A percentile compares a stretch with the other conserved stretches of the same genome.
These are phyloP conservation scores for Irineochytrium annulatum DNA, from an alignment of 192 early-diverging fungal species.

Conservation along the genomic window DNA sequence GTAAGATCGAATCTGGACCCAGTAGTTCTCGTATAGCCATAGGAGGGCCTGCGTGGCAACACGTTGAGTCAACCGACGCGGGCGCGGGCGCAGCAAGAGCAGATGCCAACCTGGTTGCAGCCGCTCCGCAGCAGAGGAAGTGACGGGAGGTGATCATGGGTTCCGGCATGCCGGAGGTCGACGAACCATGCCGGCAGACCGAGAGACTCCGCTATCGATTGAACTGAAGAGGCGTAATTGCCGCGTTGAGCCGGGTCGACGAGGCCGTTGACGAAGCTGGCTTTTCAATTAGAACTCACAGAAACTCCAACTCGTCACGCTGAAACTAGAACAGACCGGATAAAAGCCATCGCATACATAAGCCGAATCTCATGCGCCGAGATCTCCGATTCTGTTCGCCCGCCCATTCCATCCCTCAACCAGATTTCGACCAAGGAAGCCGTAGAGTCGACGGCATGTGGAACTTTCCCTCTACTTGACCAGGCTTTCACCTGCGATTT, in stretches of 20 bases:
- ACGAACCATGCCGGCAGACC: slow-evolving; percentile 58
- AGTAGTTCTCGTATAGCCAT: slow-evolving; percentile 50
- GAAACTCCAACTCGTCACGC: too few relatives aligned
- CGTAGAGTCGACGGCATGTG: slow-evolving; percentile 64
- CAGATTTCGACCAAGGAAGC: slow-evolving; percentile 55
- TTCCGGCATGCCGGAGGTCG: slow-evolving; percentile 52
- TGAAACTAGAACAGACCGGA: slow-evolving; percentile 38
- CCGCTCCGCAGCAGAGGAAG: slow-evolving; percentile 38
- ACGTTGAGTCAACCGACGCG: not conserved
- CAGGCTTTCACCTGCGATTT: slow-evolving; percentile 61
- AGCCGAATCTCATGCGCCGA: slow-evolving; percentile 50
- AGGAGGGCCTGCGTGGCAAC: slow-evolving; percentile 31
- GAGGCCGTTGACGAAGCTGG: slow-evolving; percentile 56
- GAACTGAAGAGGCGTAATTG: slow-evolving; percentile 41
- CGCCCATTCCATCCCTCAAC: slow-evolving; percentile 43
- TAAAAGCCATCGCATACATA: slow-evolving; percentile 47
- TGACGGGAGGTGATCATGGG: slow-evolving; percentile 48
- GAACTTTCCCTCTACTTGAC: slow-evolving; percentile 63
- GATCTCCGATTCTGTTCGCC: slow-evolving; percentile 1
- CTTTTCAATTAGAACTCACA: too few relatives aligned
- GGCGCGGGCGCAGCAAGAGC: not conserved
- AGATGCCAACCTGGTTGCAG: slow-evolving; percentile 28
- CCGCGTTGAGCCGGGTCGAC: slow-evolving; percentile 48
- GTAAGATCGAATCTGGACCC: slow-evolving; percentile 37
- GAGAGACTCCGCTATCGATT: slow-evolving; percentile 42